Conservation (phyloP, 2,329 filamentous ascomycete genomes). For the Cucurbitaria berberidis region DNA sequence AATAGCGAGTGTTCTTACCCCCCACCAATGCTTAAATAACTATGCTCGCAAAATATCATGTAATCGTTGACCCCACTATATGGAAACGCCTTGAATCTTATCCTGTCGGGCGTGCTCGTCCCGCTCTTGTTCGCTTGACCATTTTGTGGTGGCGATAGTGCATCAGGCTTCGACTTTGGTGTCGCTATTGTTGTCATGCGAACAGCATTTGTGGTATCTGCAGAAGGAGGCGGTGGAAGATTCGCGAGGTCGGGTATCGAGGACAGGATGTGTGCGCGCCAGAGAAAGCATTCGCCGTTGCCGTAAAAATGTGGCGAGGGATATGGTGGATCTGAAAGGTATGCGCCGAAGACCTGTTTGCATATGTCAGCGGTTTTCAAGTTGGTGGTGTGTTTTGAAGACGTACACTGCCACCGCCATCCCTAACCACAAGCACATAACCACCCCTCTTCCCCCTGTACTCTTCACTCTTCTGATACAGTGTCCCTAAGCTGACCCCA, state of each 20-base stretch:
- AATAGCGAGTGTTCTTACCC: conserved; percentile 58
- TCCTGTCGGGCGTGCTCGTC: conserved; percentile 70
- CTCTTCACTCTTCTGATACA: conserved; percentile 79
- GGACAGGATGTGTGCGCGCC: conserved; percentile 74
- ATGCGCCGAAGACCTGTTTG: conserved; percentile 80
- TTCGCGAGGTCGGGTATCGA: conserved; percentile 56
- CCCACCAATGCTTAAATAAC: conserved; percentile 85
- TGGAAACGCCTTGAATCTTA: conserved; percentile 96
- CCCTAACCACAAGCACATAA: conserved; percentile 86
- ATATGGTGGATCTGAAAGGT: conserved; percentile 86
- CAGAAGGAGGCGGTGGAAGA: conserved; percentile 73
- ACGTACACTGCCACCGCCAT: conserved; percentile 75
- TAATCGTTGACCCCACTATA: conserved; percentile 97
- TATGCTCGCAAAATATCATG: conserved; percentile 88
- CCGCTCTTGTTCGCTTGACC: conserved; percentile 44
- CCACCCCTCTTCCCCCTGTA: conserved; percentile 75
- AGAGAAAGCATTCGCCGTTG: conserved; percentile 94
- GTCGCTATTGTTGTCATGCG: conserved; percentile 65
- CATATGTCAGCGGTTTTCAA: conserved; percentile 8
- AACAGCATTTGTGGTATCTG: conserved; percentile 66
- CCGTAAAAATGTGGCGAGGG: conserved; percentile 87
- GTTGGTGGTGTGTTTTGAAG: neutral
- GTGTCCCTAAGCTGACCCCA: conserved; percentile 82
- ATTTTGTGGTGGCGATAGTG: conserved; percentile 35
- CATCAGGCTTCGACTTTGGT: conserved; percentile 23